Percentiles rank a stretch among this genome's conserved stretches.
Evolutionary conservation across 768 basidiomycete genomes (phyloP).

Genomic region (Mrakia gelida): DNA sequence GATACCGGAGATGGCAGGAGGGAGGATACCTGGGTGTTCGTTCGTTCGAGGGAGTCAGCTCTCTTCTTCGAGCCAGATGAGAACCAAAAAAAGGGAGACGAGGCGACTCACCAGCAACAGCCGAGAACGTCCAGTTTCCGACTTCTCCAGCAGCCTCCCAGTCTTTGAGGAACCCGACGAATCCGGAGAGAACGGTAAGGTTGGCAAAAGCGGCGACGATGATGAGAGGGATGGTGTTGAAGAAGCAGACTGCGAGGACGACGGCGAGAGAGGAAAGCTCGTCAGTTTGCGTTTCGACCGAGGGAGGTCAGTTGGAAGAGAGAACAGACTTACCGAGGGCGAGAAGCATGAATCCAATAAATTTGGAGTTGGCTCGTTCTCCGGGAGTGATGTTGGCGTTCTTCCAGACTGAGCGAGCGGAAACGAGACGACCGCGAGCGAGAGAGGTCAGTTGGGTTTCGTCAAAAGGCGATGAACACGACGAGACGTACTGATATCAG

Average conservation of each 20-base stretch:
- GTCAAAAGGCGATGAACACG: neutral
- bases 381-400: slow-evolving; percentile 74
- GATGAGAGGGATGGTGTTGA: slow-evolving; percentile 90
- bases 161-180: slow-evolving; percentile 65
- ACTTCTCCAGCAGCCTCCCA: slow-evolving; percentile 64
- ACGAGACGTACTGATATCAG: slow-evolving; percentile 38
- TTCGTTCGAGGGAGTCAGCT: no score
- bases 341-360: slow-evolving; percentile 74
- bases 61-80: neutral
- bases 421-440: neutral
- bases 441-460: neutral
- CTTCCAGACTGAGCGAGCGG: slow-evolving; percentile 59
- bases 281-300: no score
- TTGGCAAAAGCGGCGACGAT: slow-evolving; percentile 89
- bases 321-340: slow-evolving; percentile 42
- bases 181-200: slow-evolving; percentile 64
- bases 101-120: slow-evolving; percentile 65
- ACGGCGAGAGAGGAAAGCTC: neutral
- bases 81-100: neutral
- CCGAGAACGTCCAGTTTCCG: slow-evolving; percentile 60
- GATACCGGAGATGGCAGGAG: slow-evolving; percentile 77
- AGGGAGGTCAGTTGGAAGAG: neutral
- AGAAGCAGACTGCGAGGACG: slow-evolving; percentile 62
- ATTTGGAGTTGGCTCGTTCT: slow-evolving; percentile 62
- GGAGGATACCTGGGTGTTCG: slow-evolving; percentile 55